Base-by-base conservation (phyloP, 345 rosid genomes). In the Arabis alpina region DNA sequence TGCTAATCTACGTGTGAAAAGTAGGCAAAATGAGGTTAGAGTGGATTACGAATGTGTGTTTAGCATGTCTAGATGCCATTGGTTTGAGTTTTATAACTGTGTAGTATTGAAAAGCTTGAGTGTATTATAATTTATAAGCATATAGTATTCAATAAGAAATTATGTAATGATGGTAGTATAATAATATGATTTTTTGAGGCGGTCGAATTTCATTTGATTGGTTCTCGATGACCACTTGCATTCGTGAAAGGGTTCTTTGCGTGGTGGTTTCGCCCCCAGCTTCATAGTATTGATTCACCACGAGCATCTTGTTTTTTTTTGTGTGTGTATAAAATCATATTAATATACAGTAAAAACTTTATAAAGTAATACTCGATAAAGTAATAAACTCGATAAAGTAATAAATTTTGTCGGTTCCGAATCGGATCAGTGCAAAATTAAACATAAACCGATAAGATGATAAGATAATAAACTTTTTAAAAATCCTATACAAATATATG, bases 201-300 rank as follows among this genome's bases (percentile, higher is more conserved):
- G 68, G 77, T 66, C 72, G 56, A 50, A 55, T 34, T 51, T 51
- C 51, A 25, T 10, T 42, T 66, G n/a, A 58, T 66, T 74, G 67
- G 72, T 42, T 32, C 30, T 19, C 4, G 23, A 42, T 6, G 61
- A 51, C 77, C 55, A 66, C 50, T 66, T 66, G 77, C 14, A 12
- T 19, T 19, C 23, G 9, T 65, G 16, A 37, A 19, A 54, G 30
- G 50, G 56, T 63, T 64, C 9, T 73, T 13, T 40, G 66, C 53
- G 54, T 10, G 27, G 54, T 66, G 48, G 70, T 54, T 72, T 62
- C 50, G 11, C 28, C 48, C 69, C 23, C 7, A 42, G 48, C 54
- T 52, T 61, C 68, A 16, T n/a, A 1, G n/a, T 14, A n/a, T 19
- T 19, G 40, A 6, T 41, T 14, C 54, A 45, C 52, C 45, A 45